Evolutionary conservation across 1,139 yeast genomes (phyloP).

Genomic region (Nematodospora anomalae): DNA sequence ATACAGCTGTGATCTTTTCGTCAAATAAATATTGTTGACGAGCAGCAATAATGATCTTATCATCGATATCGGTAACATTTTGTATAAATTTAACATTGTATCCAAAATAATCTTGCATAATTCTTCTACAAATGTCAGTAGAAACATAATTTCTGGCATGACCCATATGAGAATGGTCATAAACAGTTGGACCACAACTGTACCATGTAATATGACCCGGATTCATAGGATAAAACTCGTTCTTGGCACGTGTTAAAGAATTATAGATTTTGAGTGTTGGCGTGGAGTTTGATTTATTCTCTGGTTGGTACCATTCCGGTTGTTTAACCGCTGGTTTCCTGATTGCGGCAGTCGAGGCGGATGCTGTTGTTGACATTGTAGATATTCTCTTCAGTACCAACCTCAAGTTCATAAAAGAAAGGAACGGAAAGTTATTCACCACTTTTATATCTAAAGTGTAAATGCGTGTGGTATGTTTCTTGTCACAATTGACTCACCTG

Average conservation of each 20-base stretch:
- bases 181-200: slow-evolving; percentile 99
- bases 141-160: slow-evolving; percentile 97
- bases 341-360: slow-evolving; percentile 14
- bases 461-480: slow-evolving; percentile 1
- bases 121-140: slow-evolving; percentile 87
- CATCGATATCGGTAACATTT: slow-evolving; percentile 97
- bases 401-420: slow-evolving; percentile 10
- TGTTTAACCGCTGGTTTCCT: slow-evolving; percentile 34
- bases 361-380: slow-evolving; percentile 22
- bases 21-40: slow-evolving; percentile 84
- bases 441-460: neutral
- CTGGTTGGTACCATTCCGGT: slow-evolving; percentile 43
- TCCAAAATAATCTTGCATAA: slow-evolving; percentile 87
- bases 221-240: slow-evolving; percentile 65
- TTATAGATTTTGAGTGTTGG: slow-evolving; percentile 54
- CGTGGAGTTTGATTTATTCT: slow-evolving; percentile 13
- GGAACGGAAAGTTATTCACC: neutral
- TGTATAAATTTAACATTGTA: slow-evolving; percentile 86
- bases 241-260: slow-evolving; percentile 80
- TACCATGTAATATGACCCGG: slow-evolving; percentile 83
- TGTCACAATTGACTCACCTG: neutral
- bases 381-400: slow-evolving; percentile 10
- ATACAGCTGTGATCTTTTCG: slow-evolving; percentile 42
- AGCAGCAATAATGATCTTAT: slow-evolving; percentile 91
- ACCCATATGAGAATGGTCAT: slow-evolving; percentile 98